Evolutionary conservation across 345 rosid species (phyloP), one percentile per base, ranked within the genome.

Genomic region (Pistacia vera): DNA sequence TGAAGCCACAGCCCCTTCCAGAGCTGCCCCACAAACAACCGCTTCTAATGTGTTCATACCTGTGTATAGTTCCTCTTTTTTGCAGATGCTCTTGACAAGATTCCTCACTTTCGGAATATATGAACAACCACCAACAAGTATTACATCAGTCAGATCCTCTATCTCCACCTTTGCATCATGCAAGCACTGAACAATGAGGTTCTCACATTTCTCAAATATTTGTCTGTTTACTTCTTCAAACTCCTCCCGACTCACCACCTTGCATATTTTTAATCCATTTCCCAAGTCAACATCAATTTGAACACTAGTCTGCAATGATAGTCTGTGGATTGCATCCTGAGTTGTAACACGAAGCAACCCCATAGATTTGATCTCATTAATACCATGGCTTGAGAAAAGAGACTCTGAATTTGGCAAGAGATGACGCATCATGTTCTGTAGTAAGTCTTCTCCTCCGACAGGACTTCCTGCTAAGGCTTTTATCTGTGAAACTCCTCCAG

Each of bases 401-500:
- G 56, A 68, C 66, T 89, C 91, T 12, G 78, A 72, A 38, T 82
- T 66, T 2, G 93, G 90, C 55, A 91, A 72, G 22, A 93, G 86
- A 84, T 89, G 72, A 5, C 48, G 68, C 88, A 95, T 89, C 75
- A 82, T 86, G 76, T 91, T 93, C 81, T 90, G 97, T 49, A 95
- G 83, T 2, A 95, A 77, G 80, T 93, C 98, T 84, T 95, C 98
- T 36, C 97, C 98, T 55, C 98, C 98, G 20, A 81, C 67, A 14
- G 94, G 70, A 56, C 70, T 88, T 71, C 98, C 98, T 0, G 93
- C 83, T 58, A 95, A 82, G 25, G 95, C 88, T 75, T 89, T 95
- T 49, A 95, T 91, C 80, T 90, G 98, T 17, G 97, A 93, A 84
- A 93, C 95, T n/a, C 98, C 98, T 70, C 98, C 97, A 30, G 90